These are phyloP conservation scores for Phytophthora cactorum DNA, from an alignment of 352 stramenopile genomes.

Conservation along the genomic window DNA sequence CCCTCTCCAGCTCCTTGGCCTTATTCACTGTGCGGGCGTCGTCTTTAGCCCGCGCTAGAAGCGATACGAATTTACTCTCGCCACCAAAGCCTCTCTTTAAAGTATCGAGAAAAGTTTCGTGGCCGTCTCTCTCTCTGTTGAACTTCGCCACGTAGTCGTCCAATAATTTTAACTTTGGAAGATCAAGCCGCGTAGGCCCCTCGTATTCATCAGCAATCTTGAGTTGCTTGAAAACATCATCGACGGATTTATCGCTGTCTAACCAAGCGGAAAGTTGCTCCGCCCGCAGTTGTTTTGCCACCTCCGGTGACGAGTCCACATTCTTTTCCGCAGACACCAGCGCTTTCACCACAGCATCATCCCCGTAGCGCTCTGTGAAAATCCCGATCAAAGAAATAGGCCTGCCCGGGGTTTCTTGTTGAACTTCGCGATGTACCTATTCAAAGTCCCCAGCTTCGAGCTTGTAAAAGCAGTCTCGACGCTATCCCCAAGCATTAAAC, in stretches of 20 bases:
- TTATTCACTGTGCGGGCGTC: background rate
- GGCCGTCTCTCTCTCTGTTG: background rate
- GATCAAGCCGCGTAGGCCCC: background rate
- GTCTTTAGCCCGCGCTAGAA: background rate
- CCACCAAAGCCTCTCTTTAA: background rate
- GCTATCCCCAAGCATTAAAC: too few relatives aligned
- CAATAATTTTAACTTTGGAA: background rate
- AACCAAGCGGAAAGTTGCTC: background rate
- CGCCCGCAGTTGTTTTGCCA: background rate
- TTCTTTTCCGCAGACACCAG: background rate
- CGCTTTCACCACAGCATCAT: background rate
- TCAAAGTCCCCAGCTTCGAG: too few relatives aligned
- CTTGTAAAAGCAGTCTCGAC: too few relatives aligned
- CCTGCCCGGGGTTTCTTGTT: too few relatives aligned
- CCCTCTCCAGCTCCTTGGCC: background rate
- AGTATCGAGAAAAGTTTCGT: background rate
- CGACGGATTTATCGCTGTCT: background rate
- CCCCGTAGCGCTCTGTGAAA: background rate
- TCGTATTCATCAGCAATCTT: background rate
- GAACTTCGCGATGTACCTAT: too few relatives aligned
- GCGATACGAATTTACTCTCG: background rate
- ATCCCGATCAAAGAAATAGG: background rate
- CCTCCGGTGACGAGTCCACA: background rate
- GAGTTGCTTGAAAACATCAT: background rate
- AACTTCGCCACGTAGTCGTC: background rate